phyloP scores from a whole-genome alignment of 805 yeast species.

The Yamadazyma endophytica region DNA sequence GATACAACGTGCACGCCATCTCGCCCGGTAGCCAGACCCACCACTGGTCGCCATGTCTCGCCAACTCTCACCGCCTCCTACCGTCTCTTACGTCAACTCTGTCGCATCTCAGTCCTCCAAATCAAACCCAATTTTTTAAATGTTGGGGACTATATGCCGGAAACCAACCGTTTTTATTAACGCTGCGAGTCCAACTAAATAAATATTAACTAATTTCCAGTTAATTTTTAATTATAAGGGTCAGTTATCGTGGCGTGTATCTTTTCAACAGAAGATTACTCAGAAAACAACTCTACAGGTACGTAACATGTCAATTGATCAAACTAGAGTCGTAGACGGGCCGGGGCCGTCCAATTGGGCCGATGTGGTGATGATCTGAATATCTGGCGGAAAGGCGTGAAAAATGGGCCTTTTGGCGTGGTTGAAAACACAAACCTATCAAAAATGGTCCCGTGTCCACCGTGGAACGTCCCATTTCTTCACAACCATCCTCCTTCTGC shows the following conservation, averaged over 20 bases:
- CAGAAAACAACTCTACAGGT: not conserved
- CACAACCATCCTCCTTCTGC: not conserved
- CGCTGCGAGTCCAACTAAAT: conserved; percentile 8
- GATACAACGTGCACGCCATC: no score
- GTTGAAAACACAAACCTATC: no score
- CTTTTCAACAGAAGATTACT: not conserved
- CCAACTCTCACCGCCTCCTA: no score
- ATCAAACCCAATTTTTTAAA: conserved; percentile 8
- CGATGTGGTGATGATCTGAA: no score
- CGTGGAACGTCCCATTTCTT: not conserved
- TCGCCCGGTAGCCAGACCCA: no score
- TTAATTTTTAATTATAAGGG: not conserved
- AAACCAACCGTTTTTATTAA: conserved; percentile 1
- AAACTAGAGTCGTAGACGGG: not conserved
- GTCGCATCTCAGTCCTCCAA: no score
- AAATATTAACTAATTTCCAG: no score
- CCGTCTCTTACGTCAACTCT: no score
- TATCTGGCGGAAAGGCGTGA: no score
- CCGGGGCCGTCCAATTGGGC: not conserved
- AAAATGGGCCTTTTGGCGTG: no score
- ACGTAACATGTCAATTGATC: not conserved
- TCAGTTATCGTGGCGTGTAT: conserved; percentile 1
- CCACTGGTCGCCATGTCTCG: no score
- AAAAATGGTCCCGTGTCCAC: no score
- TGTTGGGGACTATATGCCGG: conserved; percentile 9